Evolutionary conservation across 1,284 basidiomycete species (phyloP).

Genomic region (Puccinia coronata): DNA sequence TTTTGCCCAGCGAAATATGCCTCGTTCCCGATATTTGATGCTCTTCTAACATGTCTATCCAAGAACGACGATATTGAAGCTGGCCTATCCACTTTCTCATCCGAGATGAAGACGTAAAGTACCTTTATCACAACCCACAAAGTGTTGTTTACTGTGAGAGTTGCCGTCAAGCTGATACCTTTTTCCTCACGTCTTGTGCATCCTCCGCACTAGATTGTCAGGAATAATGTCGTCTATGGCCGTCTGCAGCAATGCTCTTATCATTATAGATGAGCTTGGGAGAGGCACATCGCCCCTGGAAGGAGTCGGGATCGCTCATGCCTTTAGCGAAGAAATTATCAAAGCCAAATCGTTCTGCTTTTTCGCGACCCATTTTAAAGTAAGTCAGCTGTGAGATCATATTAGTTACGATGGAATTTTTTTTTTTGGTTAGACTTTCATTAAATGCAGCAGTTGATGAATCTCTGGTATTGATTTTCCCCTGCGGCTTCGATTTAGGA

Average conservation of each 20-base stretch:
- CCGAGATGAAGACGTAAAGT: constrained; percentile 74
- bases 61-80: constrained; percentile 66
- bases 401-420: neutral
- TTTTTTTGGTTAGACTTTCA: no score
- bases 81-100: constrained; percentile 85
- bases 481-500: constrained; percentile 13
- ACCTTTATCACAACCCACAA: neutral
- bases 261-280: constrained; percentile 57
- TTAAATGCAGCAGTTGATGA: no score
- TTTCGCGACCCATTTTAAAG: constrained; percentile 48
- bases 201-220: constrained; percentile 16
- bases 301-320: constrained; percentile 85
- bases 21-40: constrained; percentile 45
- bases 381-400: constrained; percentile 6
- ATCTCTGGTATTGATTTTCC: neutral
- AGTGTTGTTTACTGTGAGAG: neutral
- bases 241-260: constrained; percentile 50
- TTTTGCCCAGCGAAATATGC: constrained; percentile 49
- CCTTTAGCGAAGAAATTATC: constrained; percentile 84
- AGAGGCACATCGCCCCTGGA: constrained; percentile 81
- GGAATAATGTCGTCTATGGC: constrained; percentile 36
- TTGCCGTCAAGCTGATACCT: neutral
- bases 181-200: neutral
- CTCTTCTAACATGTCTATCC: constrained; percentile 43
- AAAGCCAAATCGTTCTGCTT: constrained; percentile 43